phyloP scores from a whole-genome alignment of 345 rosid genomes.

The Salix arbutifolia region DNA sequence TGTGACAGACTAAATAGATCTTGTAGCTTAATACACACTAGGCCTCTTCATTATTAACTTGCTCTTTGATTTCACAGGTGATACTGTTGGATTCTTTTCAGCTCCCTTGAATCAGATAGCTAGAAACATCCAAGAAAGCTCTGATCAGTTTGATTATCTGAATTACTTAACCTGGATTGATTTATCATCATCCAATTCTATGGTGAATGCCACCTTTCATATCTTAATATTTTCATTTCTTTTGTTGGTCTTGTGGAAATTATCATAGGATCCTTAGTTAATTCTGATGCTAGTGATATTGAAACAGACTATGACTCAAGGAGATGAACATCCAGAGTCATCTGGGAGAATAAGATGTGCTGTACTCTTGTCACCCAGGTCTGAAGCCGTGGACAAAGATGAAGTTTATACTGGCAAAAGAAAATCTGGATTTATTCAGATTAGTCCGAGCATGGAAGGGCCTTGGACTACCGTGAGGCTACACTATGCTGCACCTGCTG shows the following conservation, averaged over 20 bases:
- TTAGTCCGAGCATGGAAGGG: conserved; percentile 84
- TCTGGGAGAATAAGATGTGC: conserved; percentile 73
- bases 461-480: conserved; percentile 97
- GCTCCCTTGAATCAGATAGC: conserved; percentile 71
- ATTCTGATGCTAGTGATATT: conserved; percentile 14
- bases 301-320: conserved; percentile 44
- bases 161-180: conserved; percentile 65
- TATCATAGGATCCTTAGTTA: neutral
- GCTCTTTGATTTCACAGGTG: conserved; percentile 47
- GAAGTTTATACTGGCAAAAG: conserved; percentile 27
- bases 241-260: neutral
- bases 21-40: neutral
- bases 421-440: conserved; percentile 82
- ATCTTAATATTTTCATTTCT: neutral
- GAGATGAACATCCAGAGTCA: conserved; percentile 28
- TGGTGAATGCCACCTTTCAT: conserved; percentile 30
- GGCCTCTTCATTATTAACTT: neutral
- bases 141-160: conserved; percentile 40
- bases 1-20: too few relatives aligned
- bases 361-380: conserved; percentile 50
- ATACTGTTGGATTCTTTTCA: conserved; percentile 65
- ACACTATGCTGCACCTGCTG: conserved; percentile 95
- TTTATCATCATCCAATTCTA: conserved; percentile 43
- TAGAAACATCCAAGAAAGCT: conserved; percentile 35
- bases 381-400: conserved; percentile 44